A percentile compares a stretch with the other conserved stretches of the same genome.
Conservation (phyloP, 305 asterid species). For the Solanum aculeatissimum region DNA sequence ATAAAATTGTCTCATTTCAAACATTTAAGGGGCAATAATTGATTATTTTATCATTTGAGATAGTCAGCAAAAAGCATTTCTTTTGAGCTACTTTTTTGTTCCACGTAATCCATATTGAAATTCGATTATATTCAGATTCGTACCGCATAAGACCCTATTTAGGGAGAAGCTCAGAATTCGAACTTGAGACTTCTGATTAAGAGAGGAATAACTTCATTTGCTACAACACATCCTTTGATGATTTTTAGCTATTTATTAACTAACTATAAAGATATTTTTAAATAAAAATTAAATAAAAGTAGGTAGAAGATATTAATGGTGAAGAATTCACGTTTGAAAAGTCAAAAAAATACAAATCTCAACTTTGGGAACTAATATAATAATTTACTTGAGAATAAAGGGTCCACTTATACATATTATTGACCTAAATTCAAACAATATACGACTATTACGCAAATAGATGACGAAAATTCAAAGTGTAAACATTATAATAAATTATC, state of each 20-base stretch:
- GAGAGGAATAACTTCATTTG: no score
- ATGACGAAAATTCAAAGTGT: background rate
- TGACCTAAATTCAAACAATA: background rate
- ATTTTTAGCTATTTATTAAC: background rate
- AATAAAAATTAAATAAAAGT: background rate
- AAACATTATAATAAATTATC: background rate
- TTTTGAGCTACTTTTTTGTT: background rate
- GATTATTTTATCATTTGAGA: background rate
- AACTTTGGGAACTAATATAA: background rate
- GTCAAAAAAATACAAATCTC: background rate
- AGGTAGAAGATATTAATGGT: background rate
- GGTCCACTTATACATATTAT: background rate
- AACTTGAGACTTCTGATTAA: no score
- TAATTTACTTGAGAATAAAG: background rate
- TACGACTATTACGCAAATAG: background rate
- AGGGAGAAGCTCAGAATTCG: no score
- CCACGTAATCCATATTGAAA: no score
- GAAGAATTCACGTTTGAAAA: background rate
- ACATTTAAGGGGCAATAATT: background rate
- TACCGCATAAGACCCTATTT: no score
- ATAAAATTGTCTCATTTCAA: background rate
- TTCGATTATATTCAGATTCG: no score
- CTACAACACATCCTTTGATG: no score
- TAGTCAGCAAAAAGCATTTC: no score
- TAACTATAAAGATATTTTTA: background rate